Conservation (phyloP, 805 yeast species). For the Candida silvicultrix region DNA sequence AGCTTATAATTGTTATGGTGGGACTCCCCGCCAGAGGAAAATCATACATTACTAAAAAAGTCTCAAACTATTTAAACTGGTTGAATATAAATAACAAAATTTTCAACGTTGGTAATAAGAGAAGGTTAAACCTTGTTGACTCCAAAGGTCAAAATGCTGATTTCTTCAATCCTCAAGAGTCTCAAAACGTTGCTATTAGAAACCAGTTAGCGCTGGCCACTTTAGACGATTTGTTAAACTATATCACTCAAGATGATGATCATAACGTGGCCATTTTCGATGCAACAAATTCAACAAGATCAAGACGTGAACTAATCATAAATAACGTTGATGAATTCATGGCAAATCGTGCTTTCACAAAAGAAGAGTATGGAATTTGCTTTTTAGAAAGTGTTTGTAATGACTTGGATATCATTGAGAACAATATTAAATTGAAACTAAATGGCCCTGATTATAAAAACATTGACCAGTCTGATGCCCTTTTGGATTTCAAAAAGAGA, state of each 20-base stretch:
- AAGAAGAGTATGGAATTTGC: conserved; percentile 30
- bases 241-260: conserved; percentile 25
- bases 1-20: conserved; percentile 62
- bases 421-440: conserved; percentile 26
- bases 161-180: conserved; percentile 34
- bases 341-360: conserved; percentile 29
- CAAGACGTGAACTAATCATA: conserved; percentile 34
- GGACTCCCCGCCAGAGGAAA: conserved; percentile 74
- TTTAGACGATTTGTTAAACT: conserved; percentile 29
- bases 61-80: conserved; percentile 59
- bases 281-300: conserved; percentile 44
- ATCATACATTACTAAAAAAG: conserved; percentile 60
- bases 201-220: conserved; percentile 43
- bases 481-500: conserved; percentile 35
- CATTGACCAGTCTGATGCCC: conserved; percentile 16
- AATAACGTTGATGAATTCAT: conserved; percentile 27
- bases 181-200: conserved; percentile 29
- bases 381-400: conserved; percentile 33
- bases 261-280: conserved; percentile 43
- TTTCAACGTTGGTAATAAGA: conserved; percentile 64
- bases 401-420: conserved; percentile 20
- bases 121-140: conserved; percentile 29
- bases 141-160: conserved; percentile 10
- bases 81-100: conserved; percentile 56
- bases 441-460: conserved; percentile 26